Evolutionary conservation across 495 filamentous ascomycete species (phyloP).

Genomic region (Pseudomonodictys pantanalensis): DNA sequence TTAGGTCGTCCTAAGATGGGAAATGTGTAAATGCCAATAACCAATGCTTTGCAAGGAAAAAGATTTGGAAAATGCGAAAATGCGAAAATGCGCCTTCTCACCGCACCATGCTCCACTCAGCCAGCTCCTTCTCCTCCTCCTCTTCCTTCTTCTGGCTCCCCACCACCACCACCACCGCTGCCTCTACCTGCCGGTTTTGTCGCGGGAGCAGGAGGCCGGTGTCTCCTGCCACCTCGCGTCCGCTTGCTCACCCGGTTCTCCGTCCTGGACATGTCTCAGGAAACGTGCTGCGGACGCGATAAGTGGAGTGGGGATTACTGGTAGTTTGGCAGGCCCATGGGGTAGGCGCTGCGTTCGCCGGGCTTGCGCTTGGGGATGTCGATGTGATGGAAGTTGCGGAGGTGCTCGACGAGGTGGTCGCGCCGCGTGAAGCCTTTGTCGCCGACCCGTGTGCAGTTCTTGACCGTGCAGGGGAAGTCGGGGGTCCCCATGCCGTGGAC

Average conservation of each 20-base stretch:
- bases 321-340: neutral
- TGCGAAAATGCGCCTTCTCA: too few species aligned
- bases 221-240: neutral
- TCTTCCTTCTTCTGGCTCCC: too few species aligned
- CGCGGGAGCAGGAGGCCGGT: too few species aligned
- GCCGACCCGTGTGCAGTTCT: conserved; percentile 23
- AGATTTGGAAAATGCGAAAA: too few species aligned
- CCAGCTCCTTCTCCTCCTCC: too few species aligned
- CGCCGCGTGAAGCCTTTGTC: conserved; percentile 32
- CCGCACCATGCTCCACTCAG: too few species aligned
- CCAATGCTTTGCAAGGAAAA: too few species aligned
- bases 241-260: neutral
- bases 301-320: neutral
- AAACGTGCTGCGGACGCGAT: neutral
- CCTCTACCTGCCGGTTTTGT: too few species aligned
- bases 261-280: neutral
- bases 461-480: conserved; percentile 24
- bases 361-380: conserved; percentile 32
- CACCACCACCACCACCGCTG: too few species aligned
- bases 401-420: conserved; percentile 35
- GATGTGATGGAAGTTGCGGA: conserved; percentile 31
- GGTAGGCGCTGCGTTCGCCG: conserved; percentile 25
- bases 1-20: too few species aligned
- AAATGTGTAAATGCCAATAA: too few species aligned
- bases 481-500: conserved; percentile 42